phyloP scores from a whole-genome alignment of 371 early-diverging fungal genomes.

The Saksenaea oblongispora region DNA sequence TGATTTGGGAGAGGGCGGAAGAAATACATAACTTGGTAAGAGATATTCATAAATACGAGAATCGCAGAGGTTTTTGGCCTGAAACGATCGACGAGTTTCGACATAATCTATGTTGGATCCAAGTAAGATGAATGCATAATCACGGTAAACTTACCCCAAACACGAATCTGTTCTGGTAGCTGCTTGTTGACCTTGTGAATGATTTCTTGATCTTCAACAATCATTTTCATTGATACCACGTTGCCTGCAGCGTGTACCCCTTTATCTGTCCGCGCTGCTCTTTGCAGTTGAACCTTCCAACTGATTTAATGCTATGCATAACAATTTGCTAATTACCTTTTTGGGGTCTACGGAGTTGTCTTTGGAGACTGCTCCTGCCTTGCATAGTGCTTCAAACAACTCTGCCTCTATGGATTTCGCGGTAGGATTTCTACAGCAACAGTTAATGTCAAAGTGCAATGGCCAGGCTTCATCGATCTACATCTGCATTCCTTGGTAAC shows the following conservation, averaged over 20 bases:
- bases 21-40: constrained; percentile 90
- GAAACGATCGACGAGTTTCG: constrained; percentile 77
- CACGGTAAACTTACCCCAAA: constrained; percentile 68
- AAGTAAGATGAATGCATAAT: not conserved
- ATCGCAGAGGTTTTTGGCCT: constrained; percentile 91
- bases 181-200: constrained; percentile 74
- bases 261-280: constrained; percentile 99
- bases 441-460: not conserved
- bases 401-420: constrained; percentile 82
- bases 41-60: constrained; percentile 97
- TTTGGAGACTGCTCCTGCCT: constrained; percentile 74
- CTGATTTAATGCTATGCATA: not conserved
- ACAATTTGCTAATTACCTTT: constrained; percentile 58
- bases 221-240: constrained; percentile 91
- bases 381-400: constrained; percentile 74
- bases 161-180: constrained; percentile 81
- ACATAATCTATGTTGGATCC: constrained; percentile 58
- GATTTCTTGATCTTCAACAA: constrained; percentile 67
- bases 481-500: constrained; percentile 96
- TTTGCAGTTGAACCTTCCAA: constrained; percentile 67
- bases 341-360: constrained; percentile 76
- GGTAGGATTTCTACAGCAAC: constrained; percentile 58
- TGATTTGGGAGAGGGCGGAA: constrained; percentile 35
- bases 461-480: constrained; percentile 32
- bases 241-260: constrained; percentile 99